Base-by-base conservation (phyloP, 164 flowering plant genomes). In the Amborella trichopoda region DNA sequence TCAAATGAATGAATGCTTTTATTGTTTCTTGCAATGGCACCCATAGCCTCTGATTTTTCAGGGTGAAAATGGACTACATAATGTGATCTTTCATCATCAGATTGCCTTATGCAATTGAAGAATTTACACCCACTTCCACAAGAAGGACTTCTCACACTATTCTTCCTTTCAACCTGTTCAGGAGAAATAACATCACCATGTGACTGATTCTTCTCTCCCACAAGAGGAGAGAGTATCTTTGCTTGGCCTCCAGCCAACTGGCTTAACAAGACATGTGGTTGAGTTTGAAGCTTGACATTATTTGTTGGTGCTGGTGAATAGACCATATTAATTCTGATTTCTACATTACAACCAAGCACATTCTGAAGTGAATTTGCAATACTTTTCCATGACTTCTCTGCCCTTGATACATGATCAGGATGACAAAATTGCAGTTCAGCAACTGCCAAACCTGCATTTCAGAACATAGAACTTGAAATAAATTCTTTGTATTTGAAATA, bases 381-480 rank as follows among this genome's bases (percentile, higher is more conserved):
- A 46, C 57, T 33, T 60, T 85, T 83, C 97, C 88, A 79, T 10
- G 86, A 77, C 41, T 72, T 90, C 53, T 90, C 95, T 21, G 91
- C 97, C 61, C 67, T 74, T 14, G 75, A 58, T 26, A 76, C 84
- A 49, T 76, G 53, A 27, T 69, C 68, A 34, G 77, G 76, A 55
- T 60, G 70, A 51, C 23, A 26, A 50, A 90, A 85, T 48, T 81
- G 83, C 53, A 90, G 50, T 57, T 81, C 84, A 36, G 76, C 94
- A 16, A 90, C 67, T 27, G 85, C 86, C 27, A 83, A 17, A 58
- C 81, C 95, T 89, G 70, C 50, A 46, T 49, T 39, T 48, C 23
- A 10, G 28, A 44, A 25, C 36, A 23, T 14, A 9, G n/a, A n/a
- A n/a, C n/a, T n/a, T n/a, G n/a, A n/a, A n/a, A n/a, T n/a, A n/a